A percentile compares a stretch with the other conserved stretches of the same genome.
Evolutionary conservation across 225 moss, liverwort and hornwort genomes (phyloP).

Genomic region (Neckera pumila): DNA sequence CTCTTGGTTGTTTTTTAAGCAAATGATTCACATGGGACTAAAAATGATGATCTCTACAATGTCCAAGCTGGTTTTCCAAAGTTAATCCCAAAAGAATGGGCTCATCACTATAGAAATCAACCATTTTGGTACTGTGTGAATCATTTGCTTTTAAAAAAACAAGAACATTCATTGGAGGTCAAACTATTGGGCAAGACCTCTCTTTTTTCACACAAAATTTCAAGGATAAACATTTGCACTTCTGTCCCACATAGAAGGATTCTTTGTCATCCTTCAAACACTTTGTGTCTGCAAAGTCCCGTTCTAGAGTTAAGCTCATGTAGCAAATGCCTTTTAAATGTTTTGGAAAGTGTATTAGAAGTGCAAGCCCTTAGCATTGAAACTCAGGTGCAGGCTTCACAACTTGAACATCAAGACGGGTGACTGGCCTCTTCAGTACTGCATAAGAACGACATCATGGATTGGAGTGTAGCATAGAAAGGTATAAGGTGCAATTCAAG

Average conservation of each 20-base stretch:
- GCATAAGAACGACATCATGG: background rate
- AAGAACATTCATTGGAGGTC: too few relatives aligned
- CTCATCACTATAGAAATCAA: too few relatives aligned
- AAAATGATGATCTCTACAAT: too few relatives aligned
- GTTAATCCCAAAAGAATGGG: too few relatives aligned
- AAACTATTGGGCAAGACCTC: too few relatives aligned
- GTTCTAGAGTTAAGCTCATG: background rate
- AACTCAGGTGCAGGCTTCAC: background rate
- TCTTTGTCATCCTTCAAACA: too few relatives aligned
- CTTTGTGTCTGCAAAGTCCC: fast-evolving
- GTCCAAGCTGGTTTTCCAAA: fast-evolving
- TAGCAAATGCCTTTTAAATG: background rate
- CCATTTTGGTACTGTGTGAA: too few relatives aligned
- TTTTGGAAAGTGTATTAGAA: background rate
- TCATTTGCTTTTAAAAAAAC: too few relatives aligned
- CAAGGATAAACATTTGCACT: too few relatives aligned
- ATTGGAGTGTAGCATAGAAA: background rate
- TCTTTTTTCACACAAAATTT: too few relatives aligned
- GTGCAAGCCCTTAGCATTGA: background rate
- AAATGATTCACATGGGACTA: fast-evolving
- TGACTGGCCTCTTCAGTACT: background rate
- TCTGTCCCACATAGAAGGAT: too few relatives aligned
- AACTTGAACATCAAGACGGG: background rate
- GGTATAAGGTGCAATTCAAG: background rate
- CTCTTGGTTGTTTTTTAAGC: background rate